Evolutionary conservation across 176 grass and related monocot species (phyloP), one percentile per base, ranked within the genome.

Genomic region (Eragrostis curvula): DNA sequence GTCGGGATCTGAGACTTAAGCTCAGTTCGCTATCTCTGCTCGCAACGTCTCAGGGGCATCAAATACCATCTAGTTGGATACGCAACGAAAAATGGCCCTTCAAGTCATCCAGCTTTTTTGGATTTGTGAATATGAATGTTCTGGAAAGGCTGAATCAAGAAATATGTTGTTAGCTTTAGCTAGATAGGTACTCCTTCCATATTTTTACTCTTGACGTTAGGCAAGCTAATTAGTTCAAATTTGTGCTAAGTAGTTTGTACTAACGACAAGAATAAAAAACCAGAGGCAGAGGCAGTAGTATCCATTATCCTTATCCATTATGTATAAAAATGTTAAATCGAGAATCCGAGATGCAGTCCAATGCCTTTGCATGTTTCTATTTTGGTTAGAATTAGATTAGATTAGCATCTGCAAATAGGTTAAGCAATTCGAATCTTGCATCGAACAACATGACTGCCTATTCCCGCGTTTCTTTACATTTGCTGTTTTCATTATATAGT

Each of bases 51-150:
- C 20, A n/a, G 28, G 8, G 3, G 9, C 13, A 53, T 50, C 18
- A 76, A 56, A 81, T 58, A 27, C 17, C 16, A 55, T 70, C 24
- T 67, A 6, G 68, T 25, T 79, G 20, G 60, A 79, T 68, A 70
- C 71, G 44, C 71, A 62, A 27, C 29, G 17, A n/a, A 65, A 39
- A 36, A 36, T 59, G 57, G 10, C 45, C 52, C 2, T 47, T 62
- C 23, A 70, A 36, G n/a, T 58, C 58, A 28, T 64, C 67, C 51
- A 73, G 69, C 25, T 36, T 73, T 49, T 60, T 74, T 60, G 42
- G 8, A 78, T 11, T 11, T 89, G 88, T 85, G 78, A 82, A 85
- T 85, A 72, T 15, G 55, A 21, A 28, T 47, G 39, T 72, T 57
- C 30, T 13, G 16, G 47, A 46, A 72, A 56, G 48, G 18, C 46